Evolutionary conservation across 495 filamentous ascomycete species (phyloP).

Genomic region (Schizothecium vesticola): DNA sequence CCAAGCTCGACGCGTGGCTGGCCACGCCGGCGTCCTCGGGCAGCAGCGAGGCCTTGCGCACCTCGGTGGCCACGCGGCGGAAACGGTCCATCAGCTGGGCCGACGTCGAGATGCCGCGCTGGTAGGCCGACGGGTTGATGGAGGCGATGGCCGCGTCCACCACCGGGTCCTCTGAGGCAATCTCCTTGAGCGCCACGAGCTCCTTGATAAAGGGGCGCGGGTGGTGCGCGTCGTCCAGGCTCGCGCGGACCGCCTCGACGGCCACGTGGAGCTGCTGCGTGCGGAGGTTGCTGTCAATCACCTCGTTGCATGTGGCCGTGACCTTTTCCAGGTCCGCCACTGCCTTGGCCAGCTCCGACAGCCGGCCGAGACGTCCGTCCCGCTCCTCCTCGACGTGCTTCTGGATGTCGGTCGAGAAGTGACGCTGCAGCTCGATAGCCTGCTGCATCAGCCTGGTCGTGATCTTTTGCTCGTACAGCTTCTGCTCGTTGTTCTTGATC

Average conservation of each 20-base stretch:
- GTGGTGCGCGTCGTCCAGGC: conserved; percentile 64
- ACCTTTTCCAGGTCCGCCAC: conserved; percentile 80
- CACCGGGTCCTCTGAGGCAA: conserved; percentile 73
- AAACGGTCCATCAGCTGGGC: conserved; percentile 90
- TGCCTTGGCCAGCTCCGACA: conserved; percentile 68
- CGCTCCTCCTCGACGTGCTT: conserved; percentile 84
- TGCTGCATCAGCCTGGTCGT: conserved; percentile 87
- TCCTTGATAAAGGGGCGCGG: conserved; percentile 84
- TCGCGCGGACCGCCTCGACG: conserved; percentile 83
- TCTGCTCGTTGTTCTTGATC: conserved; percentile 66
- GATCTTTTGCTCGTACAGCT: conserved; percentile 71
- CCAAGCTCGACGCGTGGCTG: conserved; percentile 79
- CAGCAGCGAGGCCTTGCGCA: conserved; percentile 85
- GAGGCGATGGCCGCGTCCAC: conserved; percentile 87
- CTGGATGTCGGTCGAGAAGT: conserved; percentile 72
- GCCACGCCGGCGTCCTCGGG: conserved; percentile 92
- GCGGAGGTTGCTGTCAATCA: conserved; percentile 82
- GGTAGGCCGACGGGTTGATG: conserved; percentile 91
- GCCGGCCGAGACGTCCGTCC: conserved; percentile 75
- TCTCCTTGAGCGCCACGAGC: conserved; percentile 88
- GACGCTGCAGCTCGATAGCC: conserved; percentile 76
- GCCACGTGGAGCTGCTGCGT: conserved; percentile 95
- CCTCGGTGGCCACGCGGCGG: conserved; percentile 87
- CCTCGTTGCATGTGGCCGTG: conserved; percentile 75
- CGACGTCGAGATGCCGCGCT: conserved; percentile 77